phyloP scores from a whole-genome alignment of 148 eudicot genomes.

The Rhododendron molle region DNA sequence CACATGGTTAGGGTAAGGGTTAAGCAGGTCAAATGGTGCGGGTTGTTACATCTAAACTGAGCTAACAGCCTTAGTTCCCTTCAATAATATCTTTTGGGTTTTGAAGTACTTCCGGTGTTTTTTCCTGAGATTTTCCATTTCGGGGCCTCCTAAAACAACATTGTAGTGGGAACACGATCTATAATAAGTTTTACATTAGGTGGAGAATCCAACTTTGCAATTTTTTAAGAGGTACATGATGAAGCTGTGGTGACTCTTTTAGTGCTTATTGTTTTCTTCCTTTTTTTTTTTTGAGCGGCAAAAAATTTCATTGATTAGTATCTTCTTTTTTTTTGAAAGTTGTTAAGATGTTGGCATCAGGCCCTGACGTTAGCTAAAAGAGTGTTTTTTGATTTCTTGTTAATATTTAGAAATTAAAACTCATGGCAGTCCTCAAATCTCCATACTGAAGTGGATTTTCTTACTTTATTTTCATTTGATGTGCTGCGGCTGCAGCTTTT shows the following conservation, averaged over 20 bases:
- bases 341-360: not conserved
- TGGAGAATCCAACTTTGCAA: not conserved
- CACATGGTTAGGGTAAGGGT: not conserved
- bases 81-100: not conserved
- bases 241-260: not conserved
- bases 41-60: not conserved
- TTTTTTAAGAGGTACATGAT: not conserved
- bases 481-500: not conserved
- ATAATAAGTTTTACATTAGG: not conserved
- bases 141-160: not conserved
- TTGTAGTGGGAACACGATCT: not conserved
- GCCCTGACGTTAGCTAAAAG: too few species aligned
- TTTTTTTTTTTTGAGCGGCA: not conserved
- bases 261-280: not conserved
- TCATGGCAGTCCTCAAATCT: not conserved
- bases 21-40: not conserved
- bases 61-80: too few species aligned
- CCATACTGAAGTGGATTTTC: not conserved
- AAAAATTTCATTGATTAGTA: not conserved
- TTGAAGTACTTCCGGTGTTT: not conserved
- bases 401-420: not conserved
- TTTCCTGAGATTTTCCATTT: not conserved
- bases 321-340: not conserved
- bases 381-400: not conserved
- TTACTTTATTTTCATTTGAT: not conserved